phyloP scores from a whole-genome alignment of 768 basidiomycete species.

The Mrakia frigida region DNA sequence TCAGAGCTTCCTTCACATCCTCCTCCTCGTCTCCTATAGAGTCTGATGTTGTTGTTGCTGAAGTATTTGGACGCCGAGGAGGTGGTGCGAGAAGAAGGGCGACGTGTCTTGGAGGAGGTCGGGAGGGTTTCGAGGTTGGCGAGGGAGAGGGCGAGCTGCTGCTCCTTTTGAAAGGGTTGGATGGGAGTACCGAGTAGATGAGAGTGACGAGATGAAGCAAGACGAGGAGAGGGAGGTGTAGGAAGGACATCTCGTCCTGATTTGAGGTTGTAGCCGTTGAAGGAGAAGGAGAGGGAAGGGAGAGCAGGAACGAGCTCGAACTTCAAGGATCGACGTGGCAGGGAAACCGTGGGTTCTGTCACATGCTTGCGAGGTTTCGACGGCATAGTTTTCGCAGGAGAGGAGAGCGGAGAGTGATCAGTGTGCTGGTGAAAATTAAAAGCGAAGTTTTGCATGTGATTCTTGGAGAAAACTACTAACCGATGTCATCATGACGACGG shows the following conservation, averaged over 20 bases:
- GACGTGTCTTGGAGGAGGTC: conserved; percentile 3
- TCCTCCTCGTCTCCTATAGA: background rate
- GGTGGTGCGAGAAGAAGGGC: conserved; percentile 11
- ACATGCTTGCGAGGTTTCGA: background rate
- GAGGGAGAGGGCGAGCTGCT: background rate
- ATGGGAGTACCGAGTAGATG: background rate
- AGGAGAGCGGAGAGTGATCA: background rate
- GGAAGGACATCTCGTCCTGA: background rate
- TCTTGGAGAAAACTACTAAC: no score
- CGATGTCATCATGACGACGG: no score
- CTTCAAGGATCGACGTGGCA: background rate
- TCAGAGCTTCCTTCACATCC: background rate
- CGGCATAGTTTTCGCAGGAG: background rate
- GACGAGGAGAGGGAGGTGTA: background rate
- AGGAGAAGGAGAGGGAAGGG: background rate
- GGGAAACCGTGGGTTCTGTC: background rate
- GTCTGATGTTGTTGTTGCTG: background rate
- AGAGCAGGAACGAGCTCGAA: background rate
- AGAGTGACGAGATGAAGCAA: background rate
- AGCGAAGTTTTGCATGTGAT: no score
- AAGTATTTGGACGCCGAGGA: background rate
- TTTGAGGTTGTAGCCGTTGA: background rate
- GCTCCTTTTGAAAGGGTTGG: background rate
- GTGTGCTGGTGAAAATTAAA: no score
- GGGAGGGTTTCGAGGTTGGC: background rate